Conservation (phyloP, 495 filamentous ascomycete genomes). For the Neurospora terricola region DNA sequence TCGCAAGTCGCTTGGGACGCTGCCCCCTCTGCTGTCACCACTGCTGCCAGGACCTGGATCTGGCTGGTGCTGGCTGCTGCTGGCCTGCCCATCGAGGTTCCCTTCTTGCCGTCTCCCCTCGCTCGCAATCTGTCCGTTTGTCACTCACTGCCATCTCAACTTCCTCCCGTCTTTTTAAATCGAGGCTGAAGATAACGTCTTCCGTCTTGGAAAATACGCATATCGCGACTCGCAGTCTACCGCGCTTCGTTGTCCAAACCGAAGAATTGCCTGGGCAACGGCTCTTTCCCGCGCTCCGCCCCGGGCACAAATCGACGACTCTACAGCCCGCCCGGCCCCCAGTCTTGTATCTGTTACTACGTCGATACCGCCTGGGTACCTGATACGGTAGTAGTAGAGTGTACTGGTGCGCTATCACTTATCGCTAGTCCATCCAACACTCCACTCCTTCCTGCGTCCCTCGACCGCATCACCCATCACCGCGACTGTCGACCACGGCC, state of each 20-base stretch:
- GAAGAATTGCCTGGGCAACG: not conserved
- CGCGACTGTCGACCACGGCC: not conserved
- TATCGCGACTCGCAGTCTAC: not conserved
- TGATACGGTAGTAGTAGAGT: not conserved
- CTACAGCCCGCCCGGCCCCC: not conserved
- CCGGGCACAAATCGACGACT: not conserved
- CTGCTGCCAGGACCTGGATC: not conserved
- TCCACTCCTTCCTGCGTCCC: constrained; percentile 3
- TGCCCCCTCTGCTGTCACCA: not conserved
- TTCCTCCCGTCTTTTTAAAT: not conserved
- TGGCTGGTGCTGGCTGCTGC: not conserved
- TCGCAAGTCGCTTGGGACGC: not conserved
- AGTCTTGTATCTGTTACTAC: not conserved
- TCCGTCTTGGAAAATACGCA: not conserved
- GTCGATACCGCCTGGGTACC: not conserved
- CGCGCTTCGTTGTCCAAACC: not conserved
- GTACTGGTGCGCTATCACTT: not conserved
- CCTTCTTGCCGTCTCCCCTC: constrained; percentile 1
- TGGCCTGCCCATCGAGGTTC: constrained; percentile 1
- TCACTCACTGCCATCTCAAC: constrained; percentile 6
- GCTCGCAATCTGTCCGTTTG: constrained; percentile 13
- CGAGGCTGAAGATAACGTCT: not conserved
- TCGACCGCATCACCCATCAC: constrained; percentile 4
- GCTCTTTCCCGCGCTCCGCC: not conserved
- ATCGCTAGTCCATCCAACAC: not conserved